Percentiles rank a stretch among this genome's conserved stretches.
These are phyloP conservation scores for Lecanicillium sp. DNA, from an alignment of 2,329 filamentous ascomycete species.

Conservation along the genomic window DNA sequence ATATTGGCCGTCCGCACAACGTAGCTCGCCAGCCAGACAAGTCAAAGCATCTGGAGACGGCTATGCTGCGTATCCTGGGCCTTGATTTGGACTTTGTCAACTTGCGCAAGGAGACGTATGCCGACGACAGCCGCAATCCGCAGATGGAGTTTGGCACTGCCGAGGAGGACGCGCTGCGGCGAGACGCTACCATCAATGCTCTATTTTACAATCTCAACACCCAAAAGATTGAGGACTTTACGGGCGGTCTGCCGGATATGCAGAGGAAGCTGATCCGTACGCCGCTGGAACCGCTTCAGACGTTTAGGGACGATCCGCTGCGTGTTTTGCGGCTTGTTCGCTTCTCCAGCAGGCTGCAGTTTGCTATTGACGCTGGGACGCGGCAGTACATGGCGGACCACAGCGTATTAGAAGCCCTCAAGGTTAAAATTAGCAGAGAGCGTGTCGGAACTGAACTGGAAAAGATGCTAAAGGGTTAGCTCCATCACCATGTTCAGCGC, in stretches of 20 bases:
- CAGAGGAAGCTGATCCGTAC: constrained; percentile 66
- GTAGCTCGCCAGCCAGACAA: constrained; percentile 91
- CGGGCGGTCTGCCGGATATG: constrained; percentile 71
- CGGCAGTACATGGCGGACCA: constrained; percentile 66
- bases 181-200: constrained; percentile 91
- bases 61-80: constrained; percentile 75
- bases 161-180: constrained; percentile 77
- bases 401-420: constrained; percentile 73
- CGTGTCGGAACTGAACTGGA: constrained; percentile 79
- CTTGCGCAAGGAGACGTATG: constrained; percentile 82
- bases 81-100: constrained; percentile 94
- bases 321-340: constrained; percentile 79
- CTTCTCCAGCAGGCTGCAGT: constrained; percentile 79
- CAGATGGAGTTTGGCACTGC: constrained; percentile 91
- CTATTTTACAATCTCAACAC: constrained; percentile 92
- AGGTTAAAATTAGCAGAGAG: constrained; percentile 84
- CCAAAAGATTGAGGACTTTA: constrained; percentile 75
- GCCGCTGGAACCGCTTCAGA: constrained; percentile 79
- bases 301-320: constrained; percentile 89
- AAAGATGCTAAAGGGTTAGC: constrained; percentile 73
- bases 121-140: constrained; percentile 81
- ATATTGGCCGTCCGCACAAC: constrained; percentile 72
- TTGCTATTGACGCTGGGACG: constrained; percentile 63
- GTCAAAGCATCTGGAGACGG: constrained; percentile 91
- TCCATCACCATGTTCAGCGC: neutral